Conservation (phyloP, 192 early-diverging fungal species). For the Geranomyces variabilis region DNA sequence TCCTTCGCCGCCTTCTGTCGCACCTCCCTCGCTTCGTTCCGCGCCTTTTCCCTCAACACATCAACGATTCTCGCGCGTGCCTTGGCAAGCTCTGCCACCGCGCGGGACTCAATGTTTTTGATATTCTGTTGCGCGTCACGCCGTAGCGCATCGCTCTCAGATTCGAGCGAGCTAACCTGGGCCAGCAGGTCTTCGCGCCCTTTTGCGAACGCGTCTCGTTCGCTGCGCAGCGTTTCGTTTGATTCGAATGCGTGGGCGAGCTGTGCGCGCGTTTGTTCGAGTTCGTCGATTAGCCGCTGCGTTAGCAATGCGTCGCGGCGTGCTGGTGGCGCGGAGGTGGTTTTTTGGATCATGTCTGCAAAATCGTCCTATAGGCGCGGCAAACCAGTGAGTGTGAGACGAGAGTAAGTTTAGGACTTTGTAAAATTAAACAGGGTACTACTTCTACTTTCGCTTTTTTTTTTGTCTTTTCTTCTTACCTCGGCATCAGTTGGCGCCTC, state of each 20-base stretch:
- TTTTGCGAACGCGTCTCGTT: neutral
- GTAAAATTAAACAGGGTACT: no score
- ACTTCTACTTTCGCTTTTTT: no score
- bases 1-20: neutral
- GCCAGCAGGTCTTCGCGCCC: neutral
- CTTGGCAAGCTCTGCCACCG: neutral
- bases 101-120: neutral
- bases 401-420: no score
- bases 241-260: neutral
- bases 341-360: no score
- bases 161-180: neutral
- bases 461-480: no score
- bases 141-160: neutral
- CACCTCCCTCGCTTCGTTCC: neutral
- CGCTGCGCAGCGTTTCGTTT: constrained; percentile 1
- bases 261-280: neutral
- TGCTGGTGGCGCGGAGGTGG: no score
- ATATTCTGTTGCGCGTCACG: constrained; percentile 4
- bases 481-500: no score
- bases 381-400: no score
- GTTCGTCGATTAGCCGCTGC: neutral
- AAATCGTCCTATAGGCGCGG: no score
- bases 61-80: constrained; percentile 17
- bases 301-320: neutral
- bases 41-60: constrained; percentile 8